These are phyloP conservation scores for Telfairia occidentalis DNA, from an alignment of 331 rosid species.

Conservation along the genomic window DNA sequence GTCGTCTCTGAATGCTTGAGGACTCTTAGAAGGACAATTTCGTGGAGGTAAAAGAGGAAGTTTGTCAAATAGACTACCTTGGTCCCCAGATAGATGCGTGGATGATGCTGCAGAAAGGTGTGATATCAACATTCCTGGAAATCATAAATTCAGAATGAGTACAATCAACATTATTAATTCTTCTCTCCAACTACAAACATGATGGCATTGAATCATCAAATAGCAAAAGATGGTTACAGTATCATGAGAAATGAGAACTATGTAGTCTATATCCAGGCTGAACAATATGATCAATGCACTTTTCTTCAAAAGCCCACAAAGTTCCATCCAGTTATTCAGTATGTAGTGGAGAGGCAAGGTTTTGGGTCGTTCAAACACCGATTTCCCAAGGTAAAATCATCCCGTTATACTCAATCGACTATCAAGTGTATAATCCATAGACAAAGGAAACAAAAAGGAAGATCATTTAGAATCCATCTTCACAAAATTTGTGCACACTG, in stretches of 20 bases:
- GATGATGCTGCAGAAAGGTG: constrained; percentile 26
- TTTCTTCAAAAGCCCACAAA: not conserved
- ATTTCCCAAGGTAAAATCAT: not conserved
- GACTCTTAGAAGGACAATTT: constrained; percentile 15
- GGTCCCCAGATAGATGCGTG: constrained; percentile 17
- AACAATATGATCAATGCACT: not conserved
- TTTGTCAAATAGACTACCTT: constrained; percentile 17
- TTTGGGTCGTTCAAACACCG: not conserved
- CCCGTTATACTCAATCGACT: not conserved
- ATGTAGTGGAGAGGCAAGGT: not conserved
- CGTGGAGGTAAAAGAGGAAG: constrained; percentile 18
- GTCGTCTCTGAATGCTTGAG: constrained; percentile 41
- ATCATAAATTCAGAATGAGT: constrained; percentile 6
- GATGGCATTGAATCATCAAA: not conserved
- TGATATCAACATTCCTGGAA: constrained; percentile 29
- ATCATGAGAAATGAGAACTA: not conserved
- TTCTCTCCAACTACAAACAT: not conserved
- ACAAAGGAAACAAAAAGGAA: not conserved
- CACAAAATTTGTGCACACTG: not conserved
- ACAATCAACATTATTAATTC: not conserved
- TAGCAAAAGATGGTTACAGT: not conserved
- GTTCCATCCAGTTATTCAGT: not conserved
- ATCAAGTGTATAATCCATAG: not conserved
- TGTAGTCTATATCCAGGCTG: not conserved
- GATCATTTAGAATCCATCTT: not conserved